Evolutionary conservation across 1,284 basidiomycete genomes (phyloP), one percentile per base, ranked within the genome.

Genomic region (Xanthoconium separans): DNA sequence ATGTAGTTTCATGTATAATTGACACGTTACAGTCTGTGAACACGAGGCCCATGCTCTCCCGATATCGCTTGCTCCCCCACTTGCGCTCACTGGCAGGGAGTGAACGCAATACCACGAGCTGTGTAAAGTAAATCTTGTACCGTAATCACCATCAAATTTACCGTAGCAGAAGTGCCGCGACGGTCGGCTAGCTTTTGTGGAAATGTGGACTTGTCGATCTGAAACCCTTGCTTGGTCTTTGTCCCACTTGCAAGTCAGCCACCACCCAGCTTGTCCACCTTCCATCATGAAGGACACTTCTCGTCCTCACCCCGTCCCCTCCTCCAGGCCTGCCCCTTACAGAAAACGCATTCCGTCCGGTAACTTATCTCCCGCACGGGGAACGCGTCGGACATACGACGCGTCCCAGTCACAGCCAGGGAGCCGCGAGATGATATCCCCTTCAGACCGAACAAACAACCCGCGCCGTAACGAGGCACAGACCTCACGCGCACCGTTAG

Each of bases 281-380:
- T 16, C 59, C 51, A 53, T 29, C 65, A 65, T 69, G 64, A 65
- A 64, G 58, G 66, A 57, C 58, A 47, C 50, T n/a, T 51, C 60
- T 15, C 63, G 63, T 61, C 58, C 56, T 49, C 59, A 45, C 36
- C 56, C 62, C 12, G 15, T 40, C n/a, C n/a, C 44, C 2, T 36
- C 63, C 44, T 42, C 43, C n/a, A 53, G 61, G 15, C 4, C 55
- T 27, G 55, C 37, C 36, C 65, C 66, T 1, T 63, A 69, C 56
- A 64, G 45, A 43, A 65, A 55, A 53, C 49, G 43, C 49, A 62
- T 49, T 43, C 8, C 29, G 1, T 48, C 58, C 1, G 13, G 41
- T 2, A 37, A 31, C 6, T n/a, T 13, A 12, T 59, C 61, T 33
- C 63, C 56, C 8, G 6, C 10, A 18, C 60, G 41, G 18, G 31